Conservation (phyloP, 176 grass and related monocot species). For the Raddia distichophylla region DNA sequence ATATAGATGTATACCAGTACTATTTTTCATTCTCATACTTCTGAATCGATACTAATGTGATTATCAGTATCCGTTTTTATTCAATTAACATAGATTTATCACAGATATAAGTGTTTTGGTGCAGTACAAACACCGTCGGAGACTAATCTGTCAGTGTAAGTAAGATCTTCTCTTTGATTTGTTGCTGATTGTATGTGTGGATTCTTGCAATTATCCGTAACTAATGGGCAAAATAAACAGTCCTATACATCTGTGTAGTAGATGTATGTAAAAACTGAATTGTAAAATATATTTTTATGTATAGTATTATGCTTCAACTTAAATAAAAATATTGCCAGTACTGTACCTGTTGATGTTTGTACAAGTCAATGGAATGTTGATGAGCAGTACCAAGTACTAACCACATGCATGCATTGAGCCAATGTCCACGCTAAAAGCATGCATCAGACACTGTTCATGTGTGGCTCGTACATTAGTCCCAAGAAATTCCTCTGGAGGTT, state of each 20-base stretch:
- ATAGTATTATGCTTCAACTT: too few relatives aligned
- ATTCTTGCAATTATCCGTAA: neutral
- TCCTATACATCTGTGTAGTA: neutral
- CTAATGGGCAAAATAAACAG: neutral
- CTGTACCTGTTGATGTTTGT: neutral
- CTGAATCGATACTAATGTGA: too few relatives aligned
- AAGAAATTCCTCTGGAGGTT: conserved; percentile 41
- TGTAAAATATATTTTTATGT: neutral
- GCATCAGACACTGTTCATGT: conserved; percentile 31
- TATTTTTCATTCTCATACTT: too few relatives aligned
- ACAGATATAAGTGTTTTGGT: too few relatives aligned
- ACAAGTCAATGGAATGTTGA: conserved; percentile 36
- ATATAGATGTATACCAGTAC: too few relatives aligned
- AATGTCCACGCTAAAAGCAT: conserved; percentile 31
- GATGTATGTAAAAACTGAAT: neutral
- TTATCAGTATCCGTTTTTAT: too few relatives aligned
- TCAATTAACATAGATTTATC: too few relatives aligned
- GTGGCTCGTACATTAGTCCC: conserved; percentile 30
- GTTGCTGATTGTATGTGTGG: neutral
- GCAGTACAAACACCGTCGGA: neutral
- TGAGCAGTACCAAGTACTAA: neutral
- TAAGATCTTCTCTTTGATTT: neutral
- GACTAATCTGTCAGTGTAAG: neutral
- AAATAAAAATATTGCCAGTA: neutral
- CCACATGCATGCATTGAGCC: conserved; percentile 39